Evolutionary conservation across 2,329 filamentous ascomycete genomes (phyloP).

Genomic region (Verticillium nubilum): DNA sequence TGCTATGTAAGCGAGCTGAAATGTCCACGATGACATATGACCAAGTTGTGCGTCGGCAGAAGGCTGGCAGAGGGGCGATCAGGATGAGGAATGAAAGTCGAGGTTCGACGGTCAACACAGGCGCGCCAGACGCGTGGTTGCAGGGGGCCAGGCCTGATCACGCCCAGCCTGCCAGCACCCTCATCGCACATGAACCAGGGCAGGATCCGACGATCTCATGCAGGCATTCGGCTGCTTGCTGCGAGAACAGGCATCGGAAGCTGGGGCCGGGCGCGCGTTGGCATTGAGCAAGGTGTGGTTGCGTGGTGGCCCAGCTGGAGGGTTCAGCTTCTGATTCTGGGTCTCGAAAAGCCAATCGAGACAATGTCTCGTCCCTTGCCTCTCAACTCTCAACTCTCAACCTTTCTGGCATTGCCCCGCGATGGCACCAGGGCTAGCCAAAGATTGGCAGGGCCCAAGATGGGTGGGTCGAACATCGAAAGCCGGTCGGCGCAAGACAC

Average conservation of each 20-base stretch:
- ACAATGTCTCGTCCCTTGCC: neutral
- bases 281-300: neutral
- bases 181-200: neutral
- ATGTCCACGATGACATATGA: neutral
- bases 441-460: neutral
- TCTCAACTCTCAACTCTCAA: neutral
- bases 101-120: neutral
- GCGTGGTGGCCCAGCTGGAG: neutral
- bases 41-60: neutral
- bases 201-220: neutral
- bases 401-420: neutral
- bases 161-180: neutral
- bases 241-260: neutral
- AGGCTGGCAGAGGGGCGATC: neutral
- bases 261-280: neutral
- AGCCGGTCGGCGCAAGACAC: neutral
- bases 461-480: neutral
- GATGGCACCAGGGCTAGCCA: neutral
- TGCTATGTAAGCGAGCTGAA: neutral
- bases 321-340: neutral
- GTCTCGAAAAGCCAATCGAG: neutral
- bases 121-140: neutral
- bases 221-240: neutral
- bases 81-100: neutral
- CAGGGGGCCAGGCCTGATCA: neutral